phyloP scores from a whole-genome alignment of 1,139 yeast species.

The Groenewaldozyma auringiensis region DNA sequence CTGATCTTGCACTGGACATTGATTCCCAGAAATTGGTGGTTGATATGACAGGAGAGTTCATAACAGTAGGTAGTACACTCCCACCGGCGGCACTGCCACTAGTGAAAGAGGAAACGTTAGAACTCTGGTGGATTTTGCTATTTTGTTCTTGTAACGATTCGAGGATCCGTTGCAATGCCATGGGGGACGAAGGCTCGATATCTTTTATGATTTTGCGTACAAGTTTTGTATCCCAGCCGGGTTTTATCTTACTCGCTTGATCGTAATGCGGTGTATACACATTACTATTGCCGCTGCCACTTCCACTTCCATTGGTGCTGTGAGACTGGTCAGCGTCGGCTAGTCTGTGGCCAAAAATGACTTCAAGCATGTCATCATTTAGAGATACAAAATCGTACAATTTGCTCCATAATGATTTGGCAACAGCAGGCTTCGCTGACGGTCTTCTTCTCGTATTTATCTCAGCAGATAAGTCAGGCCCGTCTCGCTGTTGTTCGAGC shows the following conservation, averaged over 20 bases:
- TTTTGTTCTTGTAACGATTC: neutral
- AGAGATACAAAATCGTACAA: conserved; percentile 23
- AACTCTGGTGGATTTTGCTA: neutral
- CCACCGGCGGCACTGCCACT: neutral
- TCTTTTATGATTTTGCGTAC: conserved; percentile 16
- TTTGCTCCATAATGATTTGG: neutral
- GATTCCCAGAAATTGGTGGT: neutral
- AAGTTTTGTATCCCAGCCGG: conserved; percentile 23
- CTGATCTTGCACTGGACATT: neutral
- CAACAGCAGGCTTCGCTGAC: neutral
- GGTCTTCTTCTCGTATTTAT: too few relatives aligned
- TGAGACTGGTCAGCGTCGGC: neutral
- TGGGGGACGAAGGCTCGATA: conserved; percentile 16
- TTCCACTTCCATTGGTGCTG: too few relatives aligned
- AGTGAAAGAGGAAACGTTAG: neutral
- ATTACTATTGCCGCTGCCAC: neutral
- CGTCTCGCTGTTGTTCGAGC: conserved; percentile 28
- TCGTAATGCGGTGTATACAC: conserved; percentile 19
- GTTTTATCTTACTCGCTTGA: conserved; percentile 21
- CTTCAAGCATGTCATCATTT: conserved; percentile 28
- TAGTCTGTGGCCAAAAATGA: conserved; percentile 21
- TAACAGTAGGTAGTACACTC: too few relatives aligned
- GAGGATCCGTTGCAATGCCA: neutral
- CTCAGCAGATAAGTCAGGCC: neutral
- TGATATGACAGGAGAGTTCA: neutral